phyloP scores from a whole-genome alignment of 495 filamentous ascomycete species.

The Aspergillus nidulans region DNA sequence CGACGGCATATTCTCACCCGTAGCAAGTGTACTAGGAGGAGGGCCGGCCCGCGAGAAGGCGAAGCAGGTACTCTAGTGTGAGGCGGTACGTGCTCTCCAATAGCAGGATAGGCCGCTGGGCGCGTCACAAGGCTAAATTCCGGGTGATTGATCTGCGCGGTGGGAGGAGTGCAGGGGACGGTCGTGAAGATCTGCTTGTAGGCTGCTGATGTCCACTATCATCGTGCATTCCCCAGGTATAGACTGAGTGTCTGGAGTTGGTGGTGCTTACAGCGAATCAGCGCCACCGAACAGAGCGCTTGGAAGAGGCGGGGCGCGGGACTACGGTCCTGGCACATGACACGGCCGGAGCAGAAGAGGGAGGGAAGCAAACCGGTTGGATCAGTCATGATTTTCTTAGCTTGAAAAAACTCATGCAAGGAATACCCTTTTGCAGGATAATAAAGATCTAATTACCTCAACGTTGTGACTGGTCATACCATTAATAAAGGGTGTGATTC shows the following conservation, averaged over 20 bases:
- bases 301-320: slow-evolving; percentile 38
- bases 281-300: neutral
- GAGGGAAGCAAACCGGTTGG: slow-evolving; percentile 19
- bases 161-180: neutral
- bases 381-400: slow-evolving; percentile 5
- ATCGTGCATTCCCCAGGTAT: neutral
- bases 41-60: slow-evolving; percentile 10
- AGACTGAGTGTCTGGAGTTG: too few relatives aligned
- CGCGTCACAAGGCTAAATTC: slow-evolving; percentile 2
- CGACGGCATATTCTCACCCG: neutral
- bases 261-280: slow-evolving; percentile 31
- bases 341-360: slow-evolving; percentile 15
- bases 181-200: neutral
- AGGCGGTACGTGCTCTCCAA: slow-evolving; percentile 8
- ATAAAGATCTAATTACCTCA: neutral
- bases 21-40: slow-evolving; percentile 7
- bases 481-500: slow-evolving; percentile 2
- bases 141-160: neutral
- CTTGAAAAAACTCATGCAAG: slow-evolving; percentile 1
- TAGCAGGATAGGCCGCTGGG: slow-evolving; percentile 1
- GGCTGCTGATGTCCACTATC: neutral
- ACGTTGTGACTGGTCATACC: slow-evolving; percentile 1
- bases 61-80: slow-evolving; percentile 10
- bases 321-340: slow-evolving; percentile 35
- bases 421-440: neutral